Conservation (phyloP, 345 rosid species). For the Physaria fendleri region DNA sequence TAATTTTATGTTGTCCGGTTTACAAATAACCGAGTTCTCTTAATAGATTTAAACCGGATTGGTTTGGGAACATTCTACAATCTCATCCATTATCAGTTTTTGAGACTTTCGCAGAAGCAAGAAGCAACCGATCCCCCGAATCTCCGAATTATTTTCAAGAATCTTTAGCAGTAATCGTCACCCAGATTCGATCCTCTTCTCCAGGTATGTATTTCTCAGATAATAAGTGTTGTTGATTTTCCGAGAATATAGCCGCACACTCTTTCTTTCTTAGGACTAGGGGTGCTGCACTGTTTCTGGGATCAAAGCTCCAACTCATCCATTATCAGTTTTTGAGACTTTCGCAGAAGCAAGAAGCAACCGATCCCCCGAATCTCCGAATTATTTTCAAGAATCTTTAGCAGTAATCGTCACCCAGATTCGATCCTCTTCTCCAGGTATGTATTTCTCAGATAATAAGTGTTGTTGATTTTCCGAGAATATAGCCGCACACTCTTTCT, state of each 20-base stretch:
- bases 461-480: neutral
- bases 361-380: too few species aligned
- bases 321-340: too few species aligned
- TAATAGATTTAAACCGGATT: too few species aligned
- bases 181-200: conserved; percentile 17
- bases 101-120: conserved; percentile 19
- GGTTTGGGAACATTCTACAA: too few species aligned
- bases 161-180: neutral
- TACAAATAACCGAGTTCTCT: too few species aligned
- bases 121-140: too few species aligned
- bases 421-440: conserved; percentile 26
- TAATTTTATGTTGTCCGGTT: too few species aligned
- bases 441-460: neutral
- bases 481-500: neutral
- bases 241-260: neutral
- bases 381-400: too few species aligned
- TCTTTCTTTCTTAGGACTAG: neutral
- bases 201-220: conserved; percentile 17
- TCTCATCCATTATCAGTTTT: too few species aligned
- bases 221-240: neutral
- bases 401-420: neutral
- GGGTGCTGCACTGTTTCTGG: neutral
- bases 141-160: too few species aligned
- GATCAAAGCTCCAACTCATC: neutral
- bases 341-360: conserved; percentile 21